Conservation (phyloP, 2,329 filamentous ascomycete genomes). For the Nigrospora oryzae region DNA sequence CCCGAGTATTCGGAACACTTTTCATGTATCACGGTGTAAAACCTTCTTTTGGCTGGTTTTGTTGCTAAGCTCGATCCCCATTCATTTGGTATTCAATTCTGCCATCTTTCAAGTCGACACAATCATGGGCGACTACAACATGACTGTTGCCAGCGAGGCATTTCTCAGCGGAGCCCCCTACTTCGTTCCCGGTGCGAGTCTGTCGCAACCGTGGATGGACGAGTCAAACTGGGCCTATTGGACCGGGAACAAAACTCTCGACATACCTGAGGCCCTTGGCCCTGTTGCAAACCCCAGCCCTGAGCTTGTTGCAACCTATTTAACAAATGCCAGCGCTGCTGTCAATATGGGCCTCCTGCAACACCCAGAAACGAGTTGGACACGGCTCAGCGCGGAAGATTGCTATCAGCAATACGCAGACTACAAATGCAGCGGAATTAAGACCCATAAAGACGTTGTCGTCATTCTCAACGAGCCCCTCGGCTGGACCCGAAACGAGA, state of each 20-base stretch:
- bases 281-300: background rate
- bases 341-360: background rate
- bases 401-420: slow-evolving; percentile 2
- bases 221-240: too few relatives aligned
- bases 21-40: background rate
- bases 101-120: slow-evolving; percentile 2
- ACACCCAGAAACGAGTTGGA: background rate
- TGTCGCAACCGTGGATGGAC: background rate
- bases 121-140: background rate
- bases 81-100: slow-evolving; percentile 6
- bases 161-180: slow-evolving; percentile 1
- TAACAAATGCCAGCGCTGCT: background rate
- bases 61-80: slow-evolving; percentile 3
- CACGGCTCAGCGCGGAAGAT: background rate
- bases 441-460: background rate
- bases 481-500: slow-evolving; percentile 12
- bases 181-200: slow-evolving; percentile 1
- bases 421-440: background rate
- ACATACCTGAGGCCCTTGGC: background rate
- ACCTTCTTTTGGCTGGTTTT: slow-evolving; percentile 1
- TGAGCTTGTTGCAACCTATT: too few relatives aligned
- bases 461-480: slow-evolving; percentile 3
- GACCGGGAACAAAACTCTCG: background rate
- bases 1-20: slow-evolving; percentile 26
- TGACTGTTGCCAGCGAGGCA: slow-evolving; percentile 4